Evolutionary conservation across 495 filamentous ascomycete genomes (phyloP).

Genomic region (Bacidia gigantensis): DNA sequence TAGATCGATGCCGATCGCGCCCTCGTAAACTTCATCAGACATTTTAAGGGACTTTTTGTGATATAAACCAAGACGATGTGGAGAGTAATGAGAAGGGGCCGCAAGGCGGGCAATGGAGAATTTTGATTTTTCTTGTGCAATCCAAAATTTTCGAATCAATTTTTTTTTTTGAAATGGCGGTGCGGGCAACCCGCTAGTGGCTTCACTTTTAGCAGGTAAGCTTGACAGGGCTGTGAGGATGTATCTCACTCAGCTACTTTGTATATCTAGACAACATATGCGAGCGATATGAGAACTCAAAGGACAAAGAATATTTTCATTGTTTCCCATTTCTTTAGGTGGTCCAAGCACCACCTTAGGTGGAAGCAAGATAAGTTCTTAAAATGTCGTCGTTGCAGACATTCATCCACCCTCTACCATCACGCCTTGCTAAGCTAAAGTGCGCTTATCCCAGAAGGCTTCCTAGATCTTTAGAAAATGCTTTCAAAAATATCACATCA

Average conservation of each 20-base stretch:
- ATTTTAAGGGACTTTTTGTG: slow-evolving; percentile 33
- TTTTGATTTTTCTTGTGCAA: neutral
- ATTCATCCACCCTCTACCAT: neutral
- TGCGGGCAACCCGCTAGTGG: neutral
- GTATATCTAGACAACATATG: too few species aligned
- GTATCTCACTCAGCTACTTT: too few species aligned
- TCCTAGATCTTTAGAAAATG: too few species aligned
- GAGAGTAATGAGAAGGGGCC: neutral
- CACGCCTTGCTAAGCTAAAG: neutral
- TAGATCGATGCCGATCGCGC: slow-evolving; percentile 99
- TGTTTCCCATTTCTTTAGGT: too few species aligned
- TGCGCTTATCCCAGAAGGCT: too few species aligned
- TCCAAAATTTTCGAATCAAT: neutral
- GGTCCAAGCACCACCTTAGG: too few species aligned
- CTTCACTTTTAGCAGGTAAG: too few species aligned
- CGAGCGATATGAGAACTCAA: too few species aligned
- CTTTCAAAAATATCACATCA: neutral
- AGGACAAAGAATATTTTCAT: too few species aligned
- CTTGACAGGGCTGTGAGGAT: too few species aligned
- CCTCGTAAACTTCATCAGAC: slow-evolving; percentile 95
- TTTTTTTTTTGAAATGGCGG: neutral
- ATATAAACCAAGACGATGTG: neutral
- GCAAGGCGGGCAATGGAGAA: neutral
- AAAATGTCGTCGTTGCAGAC: neutral
- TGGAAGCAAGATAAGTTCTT: too few species aligned